Percentiles rank a stretch among this genome's conserved stretches.
Conservation (phyloP, 306 rosid species). For the Prunus salicina region DNA sequence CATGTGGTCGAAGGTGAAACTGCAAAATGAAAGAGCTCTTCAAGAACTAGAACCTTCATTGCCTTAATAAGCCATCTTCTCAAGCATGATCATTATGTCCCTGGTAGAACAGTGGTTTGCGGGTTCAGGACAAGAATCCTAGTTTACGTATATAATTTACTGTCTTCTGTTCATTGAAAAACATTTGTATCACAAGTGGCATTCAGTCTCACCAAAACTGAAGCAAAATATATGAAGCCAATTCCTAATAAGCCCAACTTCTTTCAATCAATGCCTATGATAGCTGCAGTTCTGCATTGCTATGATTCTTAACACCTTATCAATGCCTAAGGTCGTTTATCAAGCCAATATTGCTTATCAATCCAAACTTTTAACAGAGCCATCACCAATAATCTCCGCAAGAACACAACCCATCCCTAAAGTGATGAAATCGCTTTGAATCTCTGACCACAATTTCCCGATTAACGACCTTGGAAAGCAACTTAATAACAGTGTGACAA, state of each 20-base stretch:
- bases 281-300: background rate
- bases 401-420: constrained; percentile 61
- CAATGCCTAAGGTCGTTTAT: background rate
- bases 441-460: constrained; percentile 70
- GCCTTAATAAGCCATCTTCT: background rate
- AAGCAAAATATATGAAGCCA: background rate
- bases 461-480: constrained; percentile 52
- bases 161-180: background rate
- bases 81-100: background rate
- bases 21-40: background rate
- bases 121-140: background rate
- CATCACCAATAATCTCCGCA: constrained; percentile 73
- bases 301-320: background rate
- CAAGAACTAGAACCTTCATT: background rate
- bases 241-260: background rate
- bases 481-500: constrained; percentile 61
- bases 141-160: background rate
- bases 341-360: background rate
- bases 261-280: too few species aligned
- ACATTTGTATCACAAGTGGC: background rate
- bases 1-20: background rate
- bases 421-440: constrained; percentile 78
- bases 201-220: background rate
- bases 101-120: background rate
- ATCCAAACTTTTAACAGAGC: background rate